Conservation (phyloP, 768 basidiomycete genomes). For the Bullera alba region DNA sequence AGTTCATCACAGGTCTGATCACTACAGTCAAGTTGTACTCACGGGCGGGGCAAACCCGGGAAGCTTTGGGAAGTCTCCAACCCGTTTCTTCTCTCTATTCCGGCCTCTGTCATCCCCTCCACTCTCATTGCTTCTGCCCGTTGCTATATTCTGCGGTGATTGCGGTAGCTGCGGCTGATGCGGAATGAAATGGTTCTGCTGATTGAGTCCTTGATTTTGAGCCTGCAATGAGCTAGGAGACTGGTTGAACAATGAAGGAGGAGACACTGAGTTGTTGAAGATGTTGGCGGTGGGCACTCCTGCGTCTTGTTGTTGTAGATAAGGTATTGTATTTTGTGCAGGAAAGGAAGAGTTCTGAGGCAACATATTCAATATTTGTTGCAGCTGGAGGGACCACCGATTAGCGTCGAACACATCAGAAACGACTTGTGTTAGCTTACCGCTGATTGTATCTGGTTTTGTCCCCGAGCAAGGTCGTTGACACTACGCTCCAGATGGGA, state of each 20-base stretch:
- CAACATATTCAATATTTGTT: slow-evolving; percentile 38
- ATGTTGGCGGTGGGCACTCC: slow-evolving; percentile 22
- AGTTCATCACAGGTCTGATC: no score
- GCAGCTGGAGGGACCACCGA: slow-evolving; percentile 17
- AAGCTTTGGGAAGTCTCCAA: slow-evolving; percentile 64
- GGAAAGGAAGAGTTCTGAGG: slow-evolving; percentile 11
- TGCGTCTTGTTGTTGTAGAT: slow-evolving; percentile 5
- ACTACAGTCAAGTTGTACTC: no score
- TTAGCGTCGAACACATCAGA: background rate
- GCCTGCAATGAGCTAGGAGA: no score
- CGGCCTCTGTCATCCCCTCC: background rate
- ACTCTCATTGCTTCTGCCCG: slow-evolving; percentile 1
- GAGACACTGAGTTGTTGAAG: slow-evolving; percentile 21
- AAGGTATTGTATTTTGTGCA: slow-evolving; percentile 3
- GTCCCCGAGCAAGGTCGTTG: slow-evolving; percentile 31
- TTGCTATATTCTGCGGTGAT: slow-evolving; percentile 24
- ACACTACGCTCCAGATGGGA: slow-evolving; percentile 33
- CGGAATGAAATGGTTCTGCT: background rate
- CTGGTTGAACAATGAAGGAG: slow-evolving; percentile 17
- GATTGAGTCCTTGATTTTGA: no score
- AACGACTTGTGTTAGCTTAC: slow-evolving; percentile 7
- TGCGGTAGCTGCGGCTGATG: slow-evolving; percentile 7
- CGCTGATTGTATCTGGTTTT: slow-evolving; percentile 40
- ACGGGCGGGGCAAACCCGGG: slow-evolving; percentile 90
- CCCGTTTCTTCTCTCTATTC: background rate